Evolutionary conservation across 371 early-diverging fungal species (phyloP), one percentile per base, ranked within the genome.

Genomic region (Haplosporangium sp.): DNA sequence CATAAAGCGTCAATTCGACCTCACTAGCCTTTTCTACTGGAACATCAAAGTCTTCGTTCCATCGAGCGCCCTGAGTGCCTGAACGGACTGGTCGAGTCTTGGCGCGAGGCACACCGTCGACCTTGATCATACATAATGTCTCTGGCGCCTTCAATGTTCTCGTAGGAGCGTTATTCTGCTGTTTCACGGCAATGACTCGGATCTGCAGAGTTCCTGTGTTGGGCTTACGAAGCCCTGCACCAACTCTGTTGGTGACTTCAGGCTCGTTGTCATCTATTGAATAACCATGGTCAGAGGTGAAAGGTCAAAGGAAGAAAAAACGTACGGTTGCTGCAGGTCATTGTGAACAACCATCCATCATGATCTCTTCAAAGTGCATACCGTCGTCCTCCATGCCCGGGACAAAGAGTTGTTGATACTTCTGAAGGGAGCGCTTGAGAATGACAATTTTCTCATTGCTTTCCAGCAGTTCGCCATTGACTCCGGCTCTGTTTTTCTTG

Each of bases 1-100:
- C 95, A 62, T 88, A 89, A 4, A 96, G 82, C 14, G 92, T 88
- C 38, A 98, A 80, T 81, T 98, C 99, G 9, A 97, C 87, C 70
- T 98, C 98, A n/a, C 91, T 90, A 0, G 94, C 96, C 82, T 93
- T 93, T 68, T 94, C 94, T 47, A 96, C 92, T 47, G 88, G 86
- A 29, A 96, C 84, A 54, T 90, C 92, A 76, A 95, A 94, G 40
- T 91, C 89, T 53, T 98, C 96, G 67, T 87, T 87, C 94, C 96
- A 95, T 46, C 87, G 86, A 50, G 89, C 90, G 21, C 87, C 87
- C 50, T 79, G 79, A 6, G 79, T 54, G 11, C 73, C 79, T 13
- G 79, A 73, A 42, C 87, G 86, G 38, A 89, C 86, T 41, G 90
- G 87, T 56, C 88, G 89, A 20, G 95, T 94, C 69, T 85, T 89